These are phyloP conservation scores for Petunia hybrid DNA, from an alignment of 305 asterid genomes.

Conservation along the genomic window DNA sequence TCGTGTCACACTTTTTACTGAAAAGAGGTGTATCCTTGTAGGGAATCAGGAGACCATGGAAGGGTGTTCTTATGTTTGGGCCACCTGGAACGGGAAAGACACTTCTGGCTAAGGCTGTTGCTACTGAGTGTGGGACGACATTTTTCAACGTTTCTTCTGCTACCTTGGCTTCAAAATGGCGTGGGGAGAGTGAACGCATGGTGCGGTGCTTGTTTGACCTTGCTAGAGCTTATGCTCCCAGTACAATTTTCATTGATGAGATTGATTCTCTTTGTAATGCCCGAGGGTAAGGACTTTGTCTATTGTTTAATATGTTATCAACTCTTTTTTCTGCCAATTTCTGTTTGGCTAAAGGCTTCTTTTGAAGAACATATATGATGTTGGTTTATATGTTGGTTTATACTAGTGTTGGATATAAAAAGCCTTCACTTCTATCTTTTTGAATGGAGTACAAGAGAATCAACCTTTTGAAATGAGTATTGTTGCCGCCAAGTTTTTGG, in stretches of 20 bases:
- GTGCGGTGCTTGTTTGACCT: constrained; percentile 91
- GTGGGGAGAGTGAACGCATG: constrained; percentile 94
- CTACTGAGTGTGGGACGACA: constrained; percentile 97
- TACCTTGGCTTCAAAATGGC: constrained; percentile 93
- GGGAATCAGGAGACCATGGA: constrained; percentile 99
- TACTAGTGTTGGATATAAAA: constrained; percentile 8
- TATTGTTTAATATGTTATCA: constrained; percentile 14
- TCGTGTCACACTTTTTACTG: too few relatives aligned
- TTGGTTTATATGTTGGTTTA: too few relatives aligned
- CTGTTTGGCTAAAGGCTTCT: constrained; percentile 11
- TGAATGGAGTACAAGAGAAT: neutral
- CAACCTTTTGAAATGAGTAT: constrained; percentile 11
- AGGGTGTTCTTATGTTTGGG: constrained; percentile 99
- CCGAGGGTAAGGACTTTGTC: constrained; percentile 72
- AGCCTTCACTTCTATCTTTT: neutral
- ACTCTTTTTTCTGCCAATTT: neutral
- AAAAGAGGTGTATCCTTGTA: constrained; percentile 39
- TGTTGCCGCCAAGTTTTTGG: neutral
- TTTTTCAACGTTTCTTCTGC: constrained; percentile 97
- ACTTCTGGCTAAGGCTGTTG: constrained; percentile 97
- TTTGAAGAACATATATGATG: neutral
- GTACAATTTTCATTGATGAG: constrained; percentile 97
- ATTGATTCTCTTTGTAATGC: constrained; percentile 96
- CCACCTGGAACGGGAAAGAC: constrained; percentile 99
- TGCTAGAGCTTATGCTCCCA: constrained; percentile 97